Percentiles rank a stretch among this genome's conserved stretches.
Evolutionary conservation across 352 stramenopile genomes (phyloP).

Genomic region (Saprolegnia diclina): DNA sequence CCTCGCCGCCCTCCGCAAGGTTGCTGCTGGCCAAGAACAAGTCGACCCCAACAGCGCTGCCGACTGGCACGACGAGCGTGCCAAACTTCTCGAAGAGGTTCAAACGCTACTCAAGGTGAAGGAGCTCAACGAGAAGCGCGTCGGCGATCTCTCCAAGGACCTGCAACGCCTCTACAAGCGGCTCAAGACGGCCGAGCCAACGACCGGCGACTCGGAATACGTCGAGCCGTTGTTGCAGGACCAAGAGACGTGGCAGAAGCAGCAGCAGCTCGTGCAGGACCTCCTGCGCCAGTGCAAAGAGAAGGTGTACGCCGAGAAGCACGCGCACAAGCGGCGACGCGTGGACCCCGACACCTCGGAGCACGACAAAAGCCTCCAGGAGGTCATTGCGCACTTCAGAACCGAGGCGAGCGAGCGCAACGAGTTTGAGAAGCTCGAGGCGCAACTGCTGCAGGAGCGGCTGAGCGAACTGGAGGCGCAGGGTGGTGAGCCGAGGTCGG

Average conservation of each 20-base stretch:
- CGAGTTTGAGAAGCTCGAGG: conserved; percentile 9
- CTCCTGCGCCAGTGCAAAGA: conserved; percentile 4
- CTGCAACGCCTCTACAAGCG: conserved; percentile 18
- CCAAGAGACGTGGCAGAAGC: background rate
- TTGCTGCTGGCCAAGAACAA: background rate
- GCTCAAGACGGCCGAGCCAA: background rate
- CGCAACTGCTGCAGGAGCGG: conserved; percentile 4
- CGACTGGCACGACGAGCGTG: background rate
- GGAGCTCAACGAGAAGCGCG: conserved; percentile 5
- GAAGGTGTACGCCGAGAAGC: background rate
- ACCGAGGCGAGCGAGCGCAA: background rate
- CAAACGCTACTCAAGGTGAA: background rate
- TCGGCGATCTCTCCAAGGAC: background rate
- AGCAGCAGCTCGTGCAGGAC: conserved; percentile 11
- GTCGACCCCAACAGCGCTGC: background rate
- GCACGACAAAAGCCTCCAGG: background rate
- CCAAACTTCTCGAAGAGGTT: background rate
- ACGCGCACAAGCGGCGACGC: background rate
- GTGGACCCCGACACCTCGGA: background rate
- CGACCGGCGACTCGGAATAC: background rate
- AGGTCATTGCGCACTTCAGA: conserved; percentile 1
- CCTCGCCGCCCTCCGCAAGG: background rate
- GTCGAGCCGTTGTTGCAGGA: conserved; percentile 4
- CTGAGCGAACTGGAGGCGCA: background rate
- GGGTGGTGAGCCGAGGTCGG: background rate